A percentile compares a stretch with the other conserved stretches of the same genome.
These are phyloP conservation scores for Luffa acutangula DNA, from an alignment of 306 rosid genomes.

Conservation along the genomic window DNA sequence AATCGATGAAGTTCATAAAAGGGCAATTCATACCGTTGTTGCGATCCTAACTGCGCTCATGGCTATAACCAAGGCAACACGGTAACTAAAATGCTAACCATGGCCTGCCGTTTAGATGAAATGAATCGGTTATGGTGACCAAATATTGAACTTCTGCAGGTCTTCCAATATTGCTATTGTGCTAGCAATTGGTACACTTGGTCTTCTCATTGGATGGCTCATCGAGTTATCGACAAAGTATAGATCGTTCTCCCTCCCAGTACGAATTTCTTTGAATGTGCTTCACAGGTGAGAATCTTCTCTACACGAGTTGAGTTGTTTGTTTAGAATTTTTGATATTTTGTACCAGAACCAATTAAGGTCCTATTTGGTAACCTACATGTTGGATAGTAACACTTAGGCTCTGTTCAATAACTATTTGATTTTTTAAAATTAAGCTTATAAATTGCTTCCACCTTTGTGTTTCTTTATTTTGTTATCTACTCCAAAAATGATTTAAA, in stretches of 20 bases:
- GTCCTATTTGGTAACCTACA: not conserved
- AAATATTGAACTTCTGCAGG: slow-evolving; percentile 26
- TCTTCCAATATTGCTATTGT: slow-evolving; percentile 35
- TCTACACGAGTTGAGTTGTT: not conserved
- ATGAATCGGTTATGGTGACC: not conserved
- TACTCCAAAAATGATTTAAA: no score
- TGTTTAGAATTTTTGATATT: not conserved
- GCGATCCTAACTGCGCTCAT: slow-evolving; percentile 86
- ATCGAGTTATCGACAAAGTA: slow-evolving; percentile 30
- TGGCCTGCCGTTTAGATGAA: not conserved
- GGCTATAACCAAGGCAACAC: slow-evolving; percentile 76
- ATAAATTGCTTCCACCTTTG: no score
- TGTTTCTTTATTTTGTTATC: no score
- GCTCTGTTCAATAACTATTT: not conserved
- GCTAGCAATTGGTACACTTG: slow-evolving; percentile 30
- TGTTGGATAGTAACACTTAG: no score
- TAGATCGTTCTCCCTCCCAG: slow-evolving; percentile 26
- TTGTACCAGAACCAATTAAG: not conserved
- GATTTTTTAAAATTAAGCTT: no score
- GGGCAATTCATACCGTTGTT: slow-evolving; percentile 74
- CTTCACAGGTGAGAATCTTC: slow-evolving; percentile 24
- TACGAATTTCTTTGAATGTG: slow-evolving; percentile 20
- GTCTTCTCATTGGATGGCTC: slow-evolving; percentile 44
- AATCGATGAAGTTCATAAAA: slow-evolving; percentile 54
- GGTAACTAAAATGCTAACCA: slow-evolving; percentile 29